A percentile compares a stretch with the other conserved stretches of the same genome.
Conservation (phyloP, 1,284 basidiomycete species). For the Paramarasmius palmivorus region DNA sequence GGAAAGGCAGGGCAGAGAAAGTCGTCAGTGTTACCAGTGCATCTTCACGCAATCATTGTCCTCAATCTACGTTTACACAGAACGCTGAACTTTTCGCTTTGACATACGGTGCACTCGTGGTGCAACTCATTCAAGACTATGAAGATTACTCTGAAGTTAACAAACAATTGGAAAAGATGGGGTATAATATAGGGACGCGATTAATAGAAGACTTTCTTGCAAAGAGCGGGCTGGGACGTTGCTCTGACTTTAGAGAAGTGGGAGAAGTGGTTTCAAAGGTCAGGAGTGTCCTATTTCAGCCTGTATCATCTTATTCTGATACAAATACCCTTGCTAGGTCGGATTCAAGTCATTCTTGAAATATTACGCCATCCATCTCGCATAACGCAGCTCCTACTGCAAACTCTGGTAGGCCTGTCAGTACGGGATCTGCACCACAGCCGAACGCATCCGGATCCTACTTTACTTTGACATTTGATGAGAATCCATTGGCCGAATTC, state of each 20-base stretch:
- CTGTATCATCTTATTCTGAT: background rate
- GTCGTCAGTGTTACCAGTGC: conserved; percentile 56
- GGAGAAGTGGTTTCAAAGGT: conserved; percentile 94
- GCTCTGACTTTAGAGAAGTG: conserved; percentile 90
- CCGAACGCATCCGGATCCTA: conserved; percentile 46
- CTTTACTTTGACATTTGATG: conserved; percentile 89
- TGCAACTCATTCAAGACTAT: conserved; percentile 98
- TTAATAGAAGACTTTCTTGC: conserved; percentile 98
- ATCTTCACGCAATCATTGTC: background rate
- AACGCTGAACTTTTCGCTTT: conserved; percentile 97
- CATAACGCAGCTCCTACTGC: conserved; percentile 58
- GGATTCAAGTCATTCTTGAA: conserved; percentile 99
- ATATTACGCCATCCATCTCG: conserved; percentile 84
- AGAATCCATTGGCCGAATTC: conserved; percentile 97
- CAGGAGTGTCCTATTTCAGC: conserved; percentile 17
- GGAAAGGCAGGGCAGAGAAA: conserved; percentile 90
- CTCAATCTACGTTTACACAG: conserved; percentile 40
- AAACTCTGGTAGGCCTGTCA: conserved; percentile 45
- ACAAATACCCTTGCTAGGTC: conserved; percentile 52
- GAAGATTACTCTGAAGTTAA: conserved; percentile 94
- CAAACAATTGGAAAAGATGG: conserved; percentile 89
- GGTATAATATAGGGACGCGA: conserved; percentile 96
- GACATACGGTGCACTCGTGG: conserved; percentile 96
- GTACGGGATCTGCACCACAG: conserved; percentile 38
- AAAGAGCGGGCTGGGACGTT: conserved; percentile 82